Conservation (phyloP, 2,329 filamentous ascomycete genomes). For the Mycosphaerelloides madeirae region DNA sequence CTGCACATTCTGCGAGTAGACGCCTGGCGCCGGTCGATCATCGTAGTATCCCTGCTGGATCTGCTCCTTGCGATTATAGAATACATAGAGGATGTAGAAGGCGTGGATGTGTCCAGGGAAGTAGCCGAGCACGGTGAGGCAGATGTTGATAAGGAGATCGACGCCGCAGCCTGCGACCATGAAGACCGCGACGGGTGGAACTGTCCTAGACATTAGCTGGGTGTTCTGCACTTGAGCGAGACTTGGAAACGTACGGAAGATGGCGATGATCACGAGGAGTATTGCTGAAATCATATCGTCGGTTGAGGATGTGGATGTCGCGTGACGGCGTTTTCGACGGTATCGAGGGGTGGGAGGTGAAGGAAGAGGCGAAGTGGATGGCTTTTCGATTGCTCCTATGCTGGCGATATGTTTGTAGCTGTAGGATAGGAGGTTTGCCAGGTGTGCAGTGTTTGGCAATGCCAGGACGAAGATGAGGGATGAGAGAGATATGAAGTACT, state of each 20-base stretch:
- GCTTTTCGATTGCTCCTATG: too few relatives aligned
- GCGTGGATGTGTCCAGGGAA: conserved; percentile 67
- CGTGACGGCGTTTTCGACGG: not conserved
- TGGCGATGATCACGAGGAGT: conserved; percentile 42
- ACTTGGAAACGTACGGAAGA: conserved; percentile 36
- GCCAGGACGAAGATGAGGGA: too few relatives aligned
- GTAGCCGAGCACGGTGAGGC: conserved; percentile 49
- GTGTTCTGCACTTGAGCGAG: not conserved
- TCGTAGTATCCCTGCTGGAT: conserved; percentile 54
- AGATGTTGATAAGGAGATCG: conserved; percentile 46
- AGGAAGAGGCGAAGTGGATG: too few relatives aligned
- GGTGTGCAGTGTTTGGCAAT: too few relatives aligned
- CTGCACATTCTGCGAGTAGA: conserved; percentile 70
- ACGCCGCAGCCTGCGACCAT: conserved; percentile 47
- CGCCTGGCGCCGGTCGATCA: conserved; percentile 57
- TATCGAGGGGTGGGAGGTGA: too few relatives aligned
- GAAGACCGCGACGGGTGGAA: conserved; percentile 48
- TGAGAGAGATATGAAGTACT: too few relatives aligned
- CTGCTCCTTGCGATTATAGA: conserved; percentile 68
- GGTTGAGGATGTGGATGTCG: not conserved
- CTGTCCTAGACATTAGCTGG: conserved; percentile 22
- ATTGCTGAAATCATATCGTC: conserved; percentile 28
- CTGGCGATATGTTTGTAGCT: too few relatives aligned
- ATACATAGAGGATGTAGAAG: conserved; percentile 78
- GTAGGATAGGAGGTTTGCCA: too few relatives aligned